Base-by-base conservation (phyloP, 2,329 filamentous ascomycete species). In the Exophiala sideris region DNA sequence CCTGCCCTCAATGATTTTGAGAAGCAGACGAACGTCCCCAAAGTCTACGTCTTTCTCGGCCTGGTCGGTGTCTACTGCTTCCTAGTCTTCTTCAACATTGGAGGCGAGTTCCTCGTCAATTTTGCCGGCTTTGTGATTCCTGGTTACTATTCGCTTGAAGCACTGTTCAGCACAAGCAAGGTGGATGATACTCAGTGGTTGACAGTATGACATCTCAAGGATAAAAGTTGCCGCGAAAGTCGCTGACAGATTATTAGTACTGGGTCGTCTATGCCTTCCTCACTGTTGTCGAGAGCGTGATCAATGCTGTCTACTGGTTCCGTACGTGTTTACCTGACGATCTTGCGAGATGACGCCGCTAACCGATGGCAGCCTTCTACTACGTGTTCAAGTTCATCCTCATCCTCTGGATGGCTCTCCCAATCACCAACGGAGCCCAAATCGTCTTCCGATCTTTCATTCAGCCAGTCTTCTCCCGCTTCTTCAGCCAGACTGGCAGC, bases 331-430 rank as follows among this genome's bases (percentile, higher is more conserved):
- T 38, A 35, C 12, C 48, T 10, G 40, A 50, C 10, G 16, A 18
- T 21, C 20, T 34, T 34, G 11, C 29, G 29, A 36, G 18, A 48
- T n/a, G 21, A 41, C 5, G 18, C 10, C 16, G 24, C 65, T 73
- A 56, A 70, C 60, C 21, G 45, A 20, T 47, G 51, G 58, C 52
- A 78, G 75, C 94, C 70, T 99, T 99, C 80, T 99, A 99, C 87
- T 99, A 89, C 78, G 92, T 91, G 71, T 97, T 99, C 88, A 99
- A 99, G 84, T 96, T 99, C 71, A 79, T 95, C 70, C 88, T 97
- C 73, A 82, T 97, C 67, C 86, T 99, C 73, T 99, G 94, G 94
- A 91, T 99, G 78, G 86, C 92, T 66, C 90, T 99, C 68, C 94
- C 94, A 73, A 83, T 89, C 74, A 96, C 95, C 80, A 97, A 94